Conservation (phyloP, 2,329 filamentous ascomycete species). For the Aspergillus chevalieri region DNA sequence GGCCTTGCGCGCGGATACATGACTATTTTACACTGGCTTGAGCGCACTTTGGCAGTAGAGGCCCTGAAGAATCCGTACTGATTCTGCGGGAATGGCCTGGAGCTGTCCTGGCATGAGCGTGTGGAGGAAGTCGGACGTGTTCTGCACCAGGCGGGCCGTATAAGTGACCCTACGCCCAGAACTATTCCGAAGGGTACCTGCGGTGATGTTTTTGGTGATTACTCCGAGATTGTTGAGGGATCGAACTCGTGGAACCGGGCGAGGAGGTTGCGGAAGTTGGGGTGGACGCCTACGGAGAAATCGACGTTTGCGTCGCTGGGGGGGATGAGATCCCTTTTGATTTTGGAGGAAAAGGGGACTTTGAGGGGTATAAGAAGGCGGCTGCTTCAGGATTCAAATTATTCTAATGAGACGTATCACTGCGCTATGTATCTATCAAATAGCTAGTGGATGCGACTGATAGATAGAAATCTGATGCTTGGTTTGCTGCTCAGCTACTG, state of each 20-base stretch:
- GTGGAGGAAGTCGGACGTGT: conserved; percentile 1
- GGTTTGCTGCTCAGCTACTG: too few species aligned
- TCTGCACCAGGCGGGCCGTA: background rate
- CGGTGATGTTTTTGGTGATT: background rate
- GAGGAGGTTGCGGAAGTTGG: conserved; percentile 3
- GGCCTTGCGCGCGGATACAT: conserved; percentile 45
- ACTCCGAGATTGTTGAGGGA: background rate
- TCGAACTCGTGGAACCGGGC: conserved; percentile 4
- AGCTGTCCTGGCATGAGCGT: conserved; percentile 5
- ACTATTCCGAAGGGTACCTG: background rate
- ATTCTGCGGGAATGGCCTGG: conserved; percentile 37
- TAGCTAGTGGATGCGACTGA: too few species aligned
- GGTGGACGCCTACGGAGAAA: conserved; percentile 5
- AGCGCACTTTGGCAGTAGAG: conserved; percentile 23
- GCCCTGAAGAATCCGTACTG: conserved; percentile 44
- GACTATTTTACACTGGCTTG: conserved; percentile 42
- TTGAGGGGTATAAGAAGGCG: background rate
- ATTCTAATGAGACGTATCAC: too few species aligned
- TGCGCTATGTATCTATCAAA: too few species aligned
- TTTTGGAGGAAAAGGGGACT: conserved; percentile 1
- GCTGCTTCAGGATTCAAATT: background rate
- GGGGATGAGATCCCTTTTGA: conserved; percentile 5
- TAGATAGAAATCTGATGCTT: too few species aligned
- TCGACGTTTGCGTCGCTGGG: conserved; percentile 1
- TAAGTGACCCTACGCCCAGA: background rate